Conservation (phyloP, 306 rosid genomes). For the Astragalus glycyphyllos region DNA sequence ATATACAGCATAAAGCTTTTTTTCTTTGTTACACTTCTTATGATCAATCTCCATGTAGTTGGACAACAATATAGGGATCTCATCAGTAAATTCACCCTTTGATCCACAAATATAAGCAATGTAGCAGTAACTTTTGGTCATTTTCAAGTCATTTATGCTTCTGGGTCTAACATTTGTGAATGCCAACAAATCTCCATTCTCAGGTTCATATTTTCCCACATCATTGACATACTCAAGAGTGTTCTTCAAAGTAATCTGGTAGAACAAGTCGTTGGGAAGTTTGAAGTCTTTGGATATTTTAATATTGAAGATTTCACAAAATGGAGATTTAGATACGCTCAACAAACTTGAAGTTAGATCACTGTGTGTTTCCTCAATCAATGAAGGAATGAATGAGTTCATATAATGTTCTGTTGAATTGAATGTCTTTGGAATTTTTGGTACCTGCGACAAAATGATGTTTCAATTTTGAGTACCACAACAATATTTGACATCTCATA, state of each 20-base stretch:
- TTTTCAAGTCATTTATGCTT: constrained; percentile 45
- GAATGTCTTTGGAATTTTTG: constrained; percentile 53
- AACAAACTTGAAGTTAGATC: constrained; percentile 50
- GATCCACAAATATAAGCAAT: constrained; percentile 45
- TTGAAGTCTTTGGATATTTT: neutral
- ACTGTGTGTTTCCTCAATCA: constrained; percentile 63
- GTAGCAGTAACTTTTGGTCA: constrained; percentile 22
- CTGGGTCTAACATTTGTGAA: constrained; percentile 48
- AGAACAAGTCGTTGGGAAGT: constrained; percentile 34
- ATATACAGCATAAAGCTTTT: constrained; percentile 37
- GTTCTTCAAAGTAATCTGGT: constrained; percentile 23
- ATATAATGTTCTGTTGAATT: constrained; percentile 44
- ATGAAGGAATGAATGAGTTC: constrained; percentile 47
- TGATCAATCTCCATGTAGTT: neutral
- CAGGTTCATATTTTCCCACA: constrained; percentile 45
- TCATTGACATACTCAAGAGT: neutral
- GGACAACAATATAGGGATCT: constrained; percentile 15
- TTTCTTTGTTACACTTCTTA: neutral
- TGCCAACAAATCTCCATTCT: constrained; percentile 59
- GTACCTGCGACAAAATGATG: constrained; percentile 48
- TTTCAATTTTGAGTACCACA: too few relatives aligned
- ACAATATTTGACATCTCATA: too few relatives aligned
- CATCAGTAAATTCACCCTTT: neutral
- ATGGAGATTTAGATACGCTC: constrained; percentile 41
- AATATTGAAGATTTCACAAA: constrained; percentile 41